Conservation (phyloP, 345 rosid species). For the Cardamine chenopodiifolia region DNA sequence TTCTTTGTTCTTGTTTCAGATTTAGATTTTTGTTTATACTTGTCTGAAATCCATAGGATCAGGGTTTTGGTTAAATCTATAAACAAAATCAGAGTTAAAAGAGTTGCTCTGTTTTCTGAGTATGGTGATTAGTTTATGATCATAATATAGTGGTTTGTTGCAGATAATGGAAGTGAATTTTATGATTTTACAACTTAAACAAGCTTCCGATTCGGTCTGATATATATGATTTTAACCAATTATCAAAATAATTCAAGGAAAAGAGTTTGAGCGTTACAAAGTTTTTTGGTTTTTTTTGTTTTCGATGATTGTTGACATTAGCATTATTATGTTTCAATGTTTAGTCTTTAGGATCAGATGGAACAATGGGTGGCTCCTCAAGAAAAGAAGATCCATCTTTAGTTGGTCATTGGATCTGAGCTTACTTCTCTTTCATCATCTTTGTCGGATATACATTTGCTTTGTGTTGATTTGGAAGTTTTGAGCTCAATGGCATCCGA, state of each 20-base stretch:
- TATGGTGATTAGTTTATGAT: constrained; percentile 10
- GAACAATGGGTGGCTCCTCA: constrained; percentile 36
- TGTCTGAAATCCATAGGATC: neutral
- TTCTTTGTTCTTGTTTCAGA: constrained; percentile 22
- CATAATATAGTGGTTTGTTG: neutral
- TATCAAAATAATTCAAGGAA: neutral
- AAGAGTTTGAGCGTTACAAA: neutral
- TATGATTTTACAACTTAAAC: neutral
- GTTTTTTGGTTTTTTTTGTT: neutral
- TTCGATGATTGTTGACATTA: constrained; percentile 16
- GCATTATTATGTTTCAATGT: constrained; percentile 24
- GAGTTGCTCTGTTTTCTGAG: neutral
- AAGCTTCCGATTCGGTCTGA: neutral
- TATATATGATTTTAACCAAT: neutral
- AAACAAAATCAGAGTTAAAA: neutral
- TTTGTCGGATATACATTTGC: constrained; percentile 4
- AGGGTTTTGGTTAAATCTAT: neutral
- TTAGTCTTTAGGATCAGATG: constrained; percentile 30
- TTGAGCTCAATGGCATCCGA: constrained; percentile 63
- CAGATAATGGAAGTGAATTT: neutral
- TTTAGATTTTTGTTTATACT: constrained; percentile 14
- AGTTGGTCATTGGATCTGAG: constrained; percentile 30
- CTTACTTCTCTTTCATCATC: constrained; percentile 20
- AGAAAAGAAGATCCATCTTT: constrained; percentile 17
- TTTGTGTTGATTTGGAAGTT: constrained; percentile 21